These are phyloP conservation scores for Biscutella auriculata DNA, from an alignment of 441 rosid species.

Conservation along the genomic window DNA sequence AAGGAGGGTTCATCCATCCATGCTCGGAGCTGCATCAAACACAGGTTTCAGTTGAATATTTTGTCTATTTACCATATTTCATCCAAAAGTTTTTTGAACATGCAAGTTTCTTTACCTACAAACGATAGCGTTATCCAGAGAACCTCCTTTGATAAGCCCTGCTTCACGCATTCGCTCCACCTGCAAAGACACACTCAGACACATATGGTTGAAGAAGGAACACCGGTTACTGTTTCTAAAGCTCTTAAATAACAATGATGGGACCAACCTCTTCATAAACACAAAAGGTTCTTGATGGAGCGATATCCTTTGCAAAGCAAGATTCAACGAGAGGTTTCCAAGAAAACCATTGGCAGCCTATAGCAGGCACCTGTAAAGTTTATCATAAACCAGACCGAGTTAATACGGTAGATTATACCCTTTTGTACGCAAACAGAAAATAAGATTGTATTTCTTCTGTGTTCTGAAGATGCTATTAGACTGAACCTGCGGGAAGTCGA, in stretches of 20 bases:
- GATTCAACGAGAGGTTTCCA: conserved; percentile 30
- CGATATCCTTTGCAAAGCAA: conserved; percentile 40
- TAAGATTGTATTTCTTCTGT: background rate
- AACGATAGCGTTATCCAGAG: conserved; percentile 70
- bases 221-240: background rate
- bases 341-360: conserved; percentile 83
- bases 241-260: background rate
- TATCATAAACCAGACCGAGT: background rate
- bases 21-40: conserved; percentile 33
- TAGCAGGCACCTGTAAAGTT: conserved; percentile 43
- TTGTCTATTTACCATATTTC: background rate
- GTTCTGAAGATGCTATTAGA: background rate
- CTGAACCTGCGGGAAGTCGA: conserved; percentile 61
- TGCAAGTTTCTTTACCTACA: conserved; percentile 48
- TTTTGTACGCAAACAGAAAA: background rate
- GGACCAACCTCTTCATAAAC: conserved; percentile 62
- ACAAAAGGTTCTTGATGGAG: conserved; percentile 75
- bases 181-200: conserved; percentile 24
- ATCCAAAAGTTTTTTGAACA: background rate
- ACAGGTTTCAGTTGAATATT: background rate
- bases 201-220: background rate
- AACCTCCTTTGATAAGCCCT: conserved; percentile 81
- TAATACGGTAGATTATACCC: background rate
- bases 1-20: conserved; percentile 87
- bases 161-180: conserved; percentile 56